phyloP scores from a whole-genome alignment of 1,139 yeast genomes.

The Yamadazyma spencermartinsiae region DNA sequence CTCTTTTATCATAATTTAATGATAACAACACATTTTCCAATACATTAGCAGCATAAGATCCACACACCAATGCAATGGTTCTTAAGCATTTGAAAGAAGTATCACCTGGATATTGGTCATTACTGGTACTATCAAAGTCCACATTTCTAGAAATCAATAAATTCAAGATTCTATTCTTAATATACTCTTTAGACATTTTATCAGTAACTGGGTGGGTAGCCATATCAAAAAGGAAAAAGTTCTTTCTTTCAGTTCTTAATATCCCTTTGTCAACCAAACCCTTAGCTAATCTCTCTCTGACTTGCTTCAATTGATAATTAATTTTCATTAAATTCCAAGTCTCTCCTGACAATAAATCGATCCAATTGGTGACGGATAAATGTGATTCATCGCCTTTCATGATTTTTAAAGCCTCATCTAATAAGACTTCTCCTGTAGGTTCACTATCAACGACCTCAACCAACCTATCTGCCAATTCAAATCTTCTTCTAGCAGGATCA shows the following conservation, averaged over 20 bases:
- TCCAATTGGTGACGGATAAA: constrained; percentile 87
- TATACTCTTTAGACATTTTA: constrained; percentile 74
- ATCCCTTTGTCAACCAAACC: constrained; percentile 98
- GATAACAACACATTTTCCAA: constrained; percentile 84
- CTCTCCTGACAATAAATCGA: constrained; percentile 90
- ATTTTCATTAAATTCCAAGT: constrained; percentile 97
- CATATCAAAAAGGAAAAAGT: constrained; percentile 93
- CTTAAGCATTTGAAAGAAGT: constrained; percentile 74
- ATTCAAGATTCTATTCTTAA: constrained; percentile 69
- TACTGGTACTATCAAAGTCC: constrained; percentile 48
- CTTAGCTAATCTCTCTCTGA: constrained; percentile 92
- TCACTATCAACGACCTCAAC: constrained; percentile 83
- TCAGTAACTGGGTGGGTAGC: constrained; percentile 98
- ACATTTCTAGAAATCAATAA: constrained; percentile 71
- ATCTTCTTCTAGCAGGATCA: constrained; percentile 91
- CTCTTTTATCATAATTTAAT: constrained; percentile 85
- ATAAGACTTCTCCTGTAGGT: constrained; percentile 90
- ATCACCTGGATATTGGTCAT: constrained; percentile 66
- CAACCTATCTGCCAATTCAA: constrained; percentile 82
- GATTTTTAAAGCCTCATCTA: constrained; percentile 89
- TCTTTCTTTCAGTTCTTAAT: constrained; percentile 91
- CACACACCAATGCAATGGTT: constrained; percentile 79
- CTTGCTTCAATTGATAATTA: constrained; percentile 93
- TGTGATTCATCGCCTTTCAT: constrained; percentile 85
- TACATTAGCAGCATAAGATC: constrained; percentile 94